A percentile compares a stretch with the other conserved stretches of the same genome.
These are phyloP conservation scores for Jasminum sambac DNA, from an alignment of 257 asterid genomes.

Conservation along the genomic window DNA sequence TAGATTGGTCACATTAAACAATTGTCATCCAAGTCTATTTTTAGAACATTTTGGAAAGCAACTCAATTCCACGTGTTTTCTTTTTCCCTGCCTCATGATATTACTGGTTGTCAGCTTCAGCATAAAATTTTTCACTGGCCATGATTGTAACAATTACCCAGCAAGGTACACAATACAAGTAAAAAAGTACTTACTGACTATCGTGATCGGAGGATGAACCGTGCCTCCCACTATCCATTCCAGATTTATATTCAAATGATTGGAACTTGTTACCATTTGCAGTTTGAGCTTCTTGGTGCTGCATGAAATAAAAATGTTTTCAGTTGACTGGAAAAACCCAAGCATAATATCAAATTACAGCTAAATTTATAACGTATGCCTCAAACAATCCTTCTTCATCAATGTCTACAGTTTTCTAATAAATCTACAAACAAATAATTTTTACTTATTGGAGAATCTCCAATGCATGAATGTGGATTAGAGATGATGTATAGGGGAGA, in stretches of 20 bases:
- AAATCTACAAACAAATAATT: no score
- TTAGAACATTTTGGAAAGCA: neutral
- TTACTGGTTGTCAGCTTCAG: constrained; percentile 10
- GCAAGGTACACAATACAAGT: neutral
- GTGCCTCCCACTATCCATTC: constrained; percentile 72
- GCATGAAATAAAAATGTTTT: constrained; percentile 37
- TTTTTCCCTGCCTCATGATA: constrained; percentile 2
- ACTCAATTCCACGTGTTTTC: constrained; percentile 16
- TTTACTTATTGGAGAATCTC: no score
- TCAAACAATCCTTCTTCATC: no score
- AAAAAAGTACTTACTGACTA: constrained; percentile 79
- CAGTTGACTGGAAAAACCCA: constrained; percentile 30
- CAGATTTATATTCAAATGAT: constrained; percentile 89
- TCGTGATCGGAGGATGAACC: constrained; percentile 88
- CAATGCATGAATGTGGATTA: no score
- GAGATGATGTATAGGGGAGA: no score
- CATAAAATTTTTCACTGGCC: constrained; percentile 4
- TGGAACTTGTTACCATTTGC: constrained; percentile 71
- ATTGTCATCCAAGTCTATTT: constrained; percentile 13
- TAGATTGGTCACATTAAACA: constrained; percentile 17
- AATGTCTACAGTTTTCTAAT: no score
- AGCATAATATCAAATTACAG: constrained; percentile 20
- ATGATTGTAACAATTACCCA: neutral
- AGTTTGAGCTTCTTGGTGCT: constrained; percentile 94
- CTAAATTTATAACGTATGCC: constrained; percentile 11